Evolutionary conservation across 1,139 yeast genomes (phyloP).

Genomic region (Saccharomyces hybrid): DNA sequence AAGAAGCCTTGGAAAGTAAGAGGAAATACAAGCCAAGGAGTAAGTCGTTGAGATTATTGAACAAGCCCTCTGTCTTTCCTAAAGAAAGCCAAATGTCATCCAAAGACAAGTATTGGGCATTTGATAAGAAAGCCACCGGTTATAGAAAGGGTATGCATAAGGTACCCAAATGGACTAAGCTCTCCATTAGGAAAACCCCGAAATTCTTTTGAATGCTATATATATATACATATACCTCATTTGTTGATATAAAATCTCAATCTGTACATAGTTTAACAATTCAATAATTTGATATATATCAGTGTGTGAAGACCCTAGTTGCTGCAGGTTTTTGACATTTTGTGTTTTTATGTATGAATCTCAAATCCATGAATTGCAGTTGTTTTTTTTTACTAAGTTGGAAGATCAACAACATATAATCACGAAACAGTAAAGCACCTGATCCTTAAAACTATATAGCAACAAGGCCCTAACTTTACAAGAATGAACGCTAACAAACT

Average conservation of each 20-base stretch:
- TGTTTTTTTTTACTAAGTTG: not conserved
- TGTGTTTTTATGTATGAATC: no score
- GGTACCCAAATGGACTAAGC: conserved; percentile 86
- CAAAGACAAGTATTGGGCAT: conserved; percentile 80
- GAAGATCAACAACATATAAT: not conserved
- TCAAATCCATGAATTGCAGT: not conserved
- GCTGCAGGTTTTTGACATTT: no score
- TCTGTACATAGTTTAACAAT: not conserved
- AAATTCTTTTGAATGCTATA: conserved; percentile 47
- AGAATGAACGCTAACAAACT: conserved; percentile 23
- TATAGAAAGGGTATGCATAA: conserved; percentile 86
- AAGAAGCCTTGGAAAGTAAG: conserved; percentile 39
- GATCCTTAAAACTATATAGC: no score
- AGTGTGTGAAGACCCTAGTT: not conserved
- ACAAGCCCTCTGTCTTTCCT: conserved; percentile 45
- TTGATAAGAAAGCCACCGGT: conserved; percentile 62
- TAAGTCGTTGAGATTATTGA: conserved; percentile 21
- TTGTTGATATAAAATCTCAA: not conserved
- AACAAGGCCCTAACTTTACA: not conserved
- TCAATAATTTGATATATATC: not conserved
- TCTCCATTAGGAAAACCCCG: conserved; percentile 75
- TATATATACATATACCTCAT: not conserved
- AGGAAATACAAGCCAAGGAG: conserved; percentile 21
- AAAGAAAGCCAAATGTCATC: conserved; percentile 75
- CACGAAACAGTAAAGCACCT: not conserved